Evolutionary conservation across 2,329 filamentous ascomycete species (phyloP).

Genomic region (Mycosphaerella sp.): DNA sequence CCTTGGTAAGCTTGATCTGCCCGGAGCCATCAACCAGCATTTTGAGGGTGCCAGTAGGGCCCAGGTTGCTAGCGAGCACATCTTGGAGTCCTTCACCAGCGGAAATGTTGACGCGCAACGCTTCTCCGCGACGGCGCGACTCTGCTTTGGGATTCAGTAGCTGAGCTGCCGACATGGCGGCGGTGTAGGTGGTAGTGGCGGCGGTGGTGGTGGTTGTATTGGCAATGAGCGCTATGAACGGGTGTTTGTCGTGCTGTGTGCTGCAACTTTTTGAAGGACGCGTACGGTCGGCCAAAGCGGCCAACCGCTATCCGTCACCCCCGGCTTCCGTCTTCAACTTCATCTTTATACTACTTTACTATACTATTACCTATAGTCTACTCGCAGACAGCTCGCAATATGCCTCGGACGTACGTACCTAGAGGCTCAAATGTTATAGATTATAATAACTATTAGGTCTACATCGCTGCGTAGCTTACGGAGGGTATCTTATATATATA

Average conservation of each 20-base stretch:
- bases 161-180: constrained; percentile 86
- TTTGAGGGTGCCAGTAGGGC: constrained; percentile 89
- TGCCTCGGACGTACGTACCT: no score
- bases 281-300: no score
- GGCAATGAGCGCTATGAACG: not conserved
- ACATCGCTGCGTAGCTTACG: no score
- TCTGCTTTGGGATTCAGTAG: constrained; percentile 98
- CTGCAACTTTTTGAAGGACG: constrained; percentile 4
- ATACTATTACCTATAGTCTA: no score
- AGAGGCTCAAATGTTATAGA: no score
- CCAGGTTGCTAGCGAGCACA: constrained; percentile 92
- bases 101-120: constrained; percentile 91
- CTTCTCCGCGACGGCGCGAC: constrained; percentile 94
- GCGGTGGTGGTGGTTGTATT: not conserved
- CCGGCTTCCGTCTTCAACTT: no score
- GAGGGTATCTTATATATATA: no score
- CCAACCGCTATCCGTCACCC: no score
- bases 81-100: constrained; percentile 73
- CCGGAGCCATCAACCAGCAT: constrained; percentile 68
- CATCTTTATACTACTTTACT: no score
- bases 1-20: constrained; percentile 95
- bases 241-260: not conserved
- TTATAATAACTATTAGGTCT: no score
- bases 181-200: not conserved
- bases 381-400: no score